Percentiles rank a stretch among this genome's conserved stretches.
These are phyloP conservation scores for Halteria grandinella DNA, from an alignment of 73 alveolate species.

Conservation along the genomic window DNA sequence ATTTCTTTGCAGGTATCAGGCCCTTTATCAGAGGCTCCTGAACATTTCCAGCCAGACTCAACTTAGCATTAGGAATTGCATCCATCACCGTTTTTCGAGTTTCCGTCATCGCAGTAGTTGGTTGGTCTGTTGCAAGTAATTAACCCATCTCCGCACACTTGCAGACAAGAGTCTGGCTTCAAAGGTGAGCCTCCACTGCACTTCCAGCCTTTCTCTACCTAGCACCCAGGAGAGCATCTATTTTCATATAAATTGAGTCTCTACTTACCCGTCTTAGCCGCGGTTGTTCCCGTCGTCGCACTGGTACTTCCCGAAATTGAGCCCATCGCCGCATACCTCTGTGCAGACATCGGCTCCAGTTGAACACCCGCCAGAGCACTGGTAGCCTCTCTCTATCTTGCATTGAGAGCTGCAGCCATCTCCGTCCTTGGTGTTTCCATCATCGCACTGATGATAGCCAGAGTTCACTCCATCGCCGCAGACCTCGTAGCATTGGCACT, in stretches of 20 bases:
- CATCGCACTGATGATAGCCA: conserved; percentile 54
- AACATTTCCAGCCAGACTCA: conserved; percentile 56
- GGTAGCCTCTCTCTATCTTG: conserved; percentile 29
- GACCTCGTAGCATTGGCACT: conserved; percentile 45
- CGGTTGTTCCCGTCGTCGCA: conserved; percentile 25
- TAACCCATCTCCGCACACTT: conserved; percentile 48
- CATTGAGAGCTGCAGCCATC: conserved; percentile 62
- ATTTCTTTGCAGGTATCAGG: conserved; percentile 4
- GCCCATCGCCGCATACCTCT: conserved; percentile 41
- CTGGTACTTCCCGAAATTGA: conserved; percentile 25
- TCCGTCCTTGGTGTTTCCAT: conserved; percentile 52
- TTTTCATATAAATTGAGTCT: too few species aligned
- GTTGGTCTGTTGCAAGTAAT: too few species aligned
- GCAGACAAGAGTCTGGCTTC: conserved; percentile 26
- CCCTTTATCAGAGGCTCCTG: not conserved
- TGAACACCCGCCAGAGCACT: conserved; percentile 48
- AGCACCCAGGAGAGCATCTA: conserved; percentile 62
- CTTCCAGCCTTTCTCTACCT: conserved; percentile 36
- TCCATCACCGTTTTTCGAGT: conserved; percentile 48
- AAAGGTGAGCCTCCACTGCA: conserved; percentile 31
- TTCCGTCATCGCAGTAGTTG: conserved; percentile 71
- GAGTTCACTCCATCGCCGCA: conserved; percentile 48
- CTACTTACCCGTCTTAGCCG: too few species aligned
- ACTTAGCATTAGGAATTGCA: conserved; percentile 38
- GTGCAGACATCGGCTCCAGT: conserved; percentile 31